Percentiles rank a stretch among this genome's conserved stretches.
phyloP scores from a whole-genome alignment of 2,329 filamentous ascomycete species.

The Colletotrichum cereale region DNA sequence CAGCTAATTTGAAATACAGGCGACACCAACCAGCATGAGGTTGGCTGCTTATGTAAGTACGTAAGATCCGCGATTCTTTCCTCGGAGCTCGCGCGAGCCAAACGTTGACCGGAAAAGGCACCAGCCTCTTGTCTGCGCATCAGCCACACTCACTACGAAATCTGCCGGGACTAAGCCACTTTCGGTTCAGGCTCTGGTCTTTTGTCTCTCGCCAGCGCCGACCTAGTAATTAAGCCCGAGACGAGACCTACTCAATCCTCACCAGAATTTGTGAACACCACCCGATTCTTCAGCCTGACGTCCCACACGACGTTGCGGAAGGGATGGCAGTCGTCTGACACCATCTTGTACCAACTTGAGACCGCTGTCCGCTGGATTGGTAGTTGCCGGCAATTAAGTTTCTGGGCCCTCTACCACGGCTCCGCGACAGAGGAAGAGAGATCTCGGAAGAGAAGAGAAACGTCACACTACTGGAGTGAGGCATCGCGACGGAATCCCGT shows the following conservation, averaged over 20 bases:
- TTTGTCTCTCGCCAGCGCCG: slow-evolving; percentile 38
- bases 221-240: slow-evolving; percentile 30
- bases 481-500: not conserved
- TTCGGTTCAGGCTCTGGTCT: slow-evolving; percentile 32
- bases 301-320: slow-evolving; percentile 40
- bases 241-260: slow-evolving; percentile 38
- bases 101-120: slow-evolving; percentile 8
- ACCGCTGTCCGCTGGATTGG: slow-evolving; percentile 30
- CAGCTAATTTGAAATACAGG: not conserved
- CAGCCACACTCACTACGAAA: slow-evolving; percentile 23
- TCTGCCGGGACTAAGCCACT: slow-evolving; percentile 41
- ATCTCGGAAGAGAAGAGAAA: slow-evolving; percentile 2
- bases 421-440: slow-evolving; percentile 17
- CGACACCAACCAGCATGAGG: not conserved
- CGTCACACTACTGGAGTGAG: slow-evolving; percentile 6
- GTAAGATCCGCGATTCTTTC: not conserved
- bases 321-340: slow-evolving; percentile 40
- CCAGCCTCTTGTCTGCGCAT: slow-evolving; percentile 13
- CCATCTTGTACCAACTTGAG: slow-evolving; percentile 36
- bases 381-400: slow-evolving; percentile 34
- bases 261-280: slow-evolving; percentile 39
- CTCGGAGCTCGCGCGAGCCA: not conserved
- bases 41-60: slow-evolving; percentile 21
- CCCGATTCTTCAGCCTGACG: slow-evolving; percentile 40
- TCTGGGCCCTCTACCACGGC: slow-evolving; percentile 25